Evolutionary conservation across 2,329 filamentous ascomycete species (phyloP), one percentile per base, ranked within the genome.

Genomic region (Ophiostoma angusticollis): DNA sequence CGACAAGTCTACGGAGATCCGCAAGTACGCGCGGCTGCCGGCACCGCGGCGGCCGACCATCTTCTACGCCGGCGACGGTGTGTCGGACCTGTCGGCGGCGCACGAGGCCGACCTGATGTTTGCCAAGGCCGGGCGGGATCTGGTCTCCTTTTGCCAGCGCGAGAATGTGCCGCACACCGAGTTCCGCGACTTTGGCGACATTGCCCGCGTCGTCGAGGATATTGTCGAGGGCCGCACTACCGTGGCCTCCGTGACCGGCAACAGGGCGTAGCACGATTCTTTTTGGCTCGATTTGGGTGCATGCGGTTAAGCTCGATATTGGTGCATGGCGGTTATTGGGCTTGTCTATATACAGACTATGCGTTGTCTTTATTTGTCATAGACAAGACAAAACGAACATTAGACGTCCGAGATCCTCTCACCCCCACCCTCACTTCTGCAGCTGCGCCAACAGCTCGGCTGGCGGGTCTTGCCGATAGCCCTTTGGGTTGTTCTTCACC

Each of bases 401-500:
- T n/a, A n/a, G n/a, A n/a, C n/a, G n/a, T n/a, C n/a, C n/a, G n/a
- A n/a, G n/a, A n/a, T 11, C 14, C 16, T 22, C n/a, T 7, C 9
- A 12, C 6, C 22, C 11, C 16, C 6, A 6, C 24, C 17, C 14
- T 35, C 16, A 35, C 39, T 37, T 47, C 32, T 58, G 57, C 48
- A 78, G 49, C 34, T 65, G 67, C 44, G 80, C 79, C 36, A 95
- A 56, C 52, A 96, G 71, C 61, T 82, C 77, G 48, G 82, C 71
- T 1, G 91, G 89, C n/a, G 89, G 85, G 49, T 86, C 71, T 64
- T 96, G 87, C 49, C 83, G 74, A 67, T 96, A 96, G 17, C 91
- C 91, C 63, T 87, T 78, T 18, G 91, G 91, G 65, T 96, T 96
- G 65, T 95, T 96, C 64, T 81, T 72, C 13, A 93, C 93, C 91